Evolutionary conservation across 2,329 filamentous ascomycete species (phyloP).

Genomic region (Fusarium devonianum): DNA sequence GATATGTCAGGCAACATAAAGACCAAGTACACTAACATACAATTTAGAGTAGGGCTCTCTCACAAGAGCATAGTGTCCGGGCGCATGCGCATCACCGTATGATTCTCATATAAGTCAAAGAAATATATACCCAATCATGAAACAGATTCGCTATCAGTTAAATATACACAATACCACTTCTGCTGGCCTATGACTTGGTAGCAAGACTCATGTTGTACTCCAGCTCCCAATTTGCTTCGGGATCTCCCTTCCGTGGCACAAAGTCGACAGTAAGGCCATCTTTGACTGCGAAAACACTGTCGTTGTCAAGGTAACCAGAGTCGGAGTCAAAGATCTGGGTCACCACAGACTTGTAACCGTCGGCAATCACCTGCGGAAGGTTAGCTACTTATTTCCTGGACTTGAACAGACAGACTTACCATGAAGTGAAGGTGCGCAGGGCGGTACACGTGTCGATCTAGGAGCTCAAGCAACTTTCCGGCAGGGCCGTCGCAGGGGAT

Average conservation of each 20-base stretch:
- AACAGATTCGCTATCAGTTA: no score
- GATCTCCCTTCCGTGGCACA: constrained; percentile 45
- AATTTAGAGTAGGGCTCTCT: no score
- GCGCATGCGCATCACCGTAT: no score
- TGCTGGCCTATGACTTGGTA: not conserved
- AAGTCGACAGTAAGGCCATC: constrained; percentile 56
- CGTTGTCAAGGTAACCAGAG: constrained; percentile 65
- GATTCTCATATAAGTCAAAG: no score
- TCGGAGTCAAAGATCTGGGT: constrained; percentile 77
- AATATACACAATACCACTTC: no score
- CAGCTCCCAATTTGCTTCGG: constrained; percentile 64
- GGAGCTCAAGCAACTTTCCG: constrained; percentile 57
- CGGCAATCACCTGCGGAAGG: constrained; percentile 51
- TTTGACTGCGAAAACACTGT: constrained; percentile 64
- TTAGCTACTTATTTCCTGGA: accelerated
- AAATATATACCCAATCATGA: no score
- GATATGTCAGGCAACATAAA: no score
- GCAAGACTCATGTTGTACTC: constrained; percentile 62
- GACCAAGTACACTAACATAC: no score
- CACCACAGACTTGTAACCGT: constrained; percentile 71
- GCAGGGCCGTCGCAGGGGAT: constrained; percentile 60
- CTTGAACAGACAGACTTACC: constrained; percentile 40
- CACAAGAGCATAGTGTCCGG: no score
- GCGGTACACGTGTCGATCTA: constrained; percentile 64
- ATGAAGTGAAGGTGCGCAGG: constrained; percentile 69